Percentiles rank a stretch among this genome's conserved stretches.
phyloP scores from a whole-genome alignment of 805 yeast species.

The Candida dendrica region DNA sequence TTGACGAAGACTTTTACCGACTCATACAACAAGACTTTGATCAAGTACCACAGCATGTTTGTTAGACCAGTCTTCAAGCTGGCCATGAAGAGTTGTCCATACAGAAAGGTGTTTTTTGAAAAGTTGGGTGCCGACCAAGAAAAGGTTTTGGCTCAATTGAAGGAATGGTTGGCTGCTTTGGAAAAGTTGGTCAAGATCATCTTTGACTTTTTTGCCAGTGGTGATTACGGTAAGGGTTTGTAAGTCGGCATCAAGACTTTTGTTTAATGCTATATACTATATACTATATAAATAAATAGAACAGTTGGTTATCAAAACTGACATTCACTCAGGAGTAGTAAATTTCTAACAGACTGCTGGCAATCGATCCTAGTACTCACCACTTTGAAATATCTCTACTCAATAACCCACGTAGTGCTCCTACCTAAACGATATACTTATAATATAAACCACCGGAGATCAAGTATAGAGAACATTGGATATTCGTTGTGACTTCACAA shows the following conservation, averaged over 20 bases:
- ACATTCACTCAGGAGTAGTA: too few relatives aligned
- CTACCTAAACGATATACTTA: too few relatives aligned
- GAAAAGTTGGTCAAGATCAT: conserved; percentile 68
- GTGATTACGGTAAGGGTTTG: conserved; percentile 85
- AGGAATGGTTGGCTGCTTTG: conserved; percentile 68
- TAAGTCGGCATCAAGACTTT: conserved; percentile 22
- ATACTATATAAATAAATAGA: too few relatives aligned
- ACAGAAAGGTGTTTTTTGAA: conserved; percentile 75
- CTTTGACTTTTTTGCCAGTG: conserved; percentile 66
- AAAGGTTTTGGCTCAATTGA: conserved; percentile 57
- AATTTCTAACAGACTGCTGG: too few relatives aligned
- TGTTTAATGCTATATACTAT: too few relatives aligned
- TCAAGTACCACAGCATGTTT: conserved; percentile 75
- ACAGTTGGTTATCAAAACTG: too few relatives aligned
- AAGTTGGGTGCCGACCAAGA: conserved; percentile 75
- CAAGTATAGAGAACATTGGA: too few relatives aligned
- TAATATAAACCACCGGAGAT: too few relatives aligned
- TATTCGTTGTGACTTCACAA: too few relatives aligned
- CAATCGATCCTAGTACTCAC: too few relatives aligned
- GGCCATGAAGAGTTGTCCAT: conserved; percentile 95
- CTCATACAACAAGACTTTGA: conserved; percentile 75
- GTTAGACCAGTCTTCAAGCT: conserved; percentile 82
- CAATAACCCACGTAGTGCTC: too few relatives aligned
- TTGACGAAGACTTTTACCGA: conserved; percentile 72
- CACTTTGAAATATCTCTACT: too few relatives aligned